Percentiles rank a stretch among this genome's conserved stretches.
phyloP scores from a whole-genome alignment of 306 rosid species.

The Trifolium repens region DNA sequence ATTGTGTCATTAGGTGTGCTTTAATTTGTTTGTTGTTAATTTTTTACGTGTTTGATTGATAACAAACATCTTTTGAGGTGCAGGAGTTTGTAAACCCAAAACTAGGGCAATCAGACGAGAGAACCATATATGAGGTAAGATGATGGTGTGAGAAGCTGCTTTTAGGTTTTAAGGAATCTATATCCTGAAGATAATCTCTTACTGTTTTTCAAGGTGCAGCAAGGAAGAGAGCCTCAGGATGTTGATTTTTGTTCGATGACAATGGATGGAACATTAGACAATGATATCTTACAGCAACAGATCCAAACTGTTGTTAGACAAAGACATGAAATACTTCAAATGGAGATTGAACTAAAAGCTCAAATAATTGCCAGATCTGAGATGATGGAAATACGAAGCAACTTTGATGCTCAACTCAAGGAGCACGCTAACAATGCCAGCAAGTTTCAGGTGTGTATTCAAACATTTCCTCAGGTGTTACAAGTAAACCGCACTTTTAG shows the following conservation, averaged over 20 bases:
- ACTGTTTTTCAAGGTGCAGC: constrained; percentile 89
- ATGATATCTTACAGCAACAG: constrained; percentile 73
- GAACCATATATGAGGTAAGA: constrained; percentile 95
- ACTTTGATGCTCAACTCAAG: constrained; percentile 81
- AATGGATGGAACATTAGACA: constrained; percentile 70
- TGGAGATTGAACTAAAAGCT: constrained; percentile 84
- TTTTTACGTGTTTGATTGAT: constrained; percentile 31
- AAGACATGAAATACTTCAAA: constrained; percentile 74
- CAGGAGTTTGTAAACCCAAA: constrained; percentile 76
- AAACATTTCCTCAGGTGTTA: constrained; percentile 20
- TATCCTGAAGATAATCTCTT: constrained; percentile 56
- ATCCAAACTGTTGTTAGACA: constrained; percentile 70
- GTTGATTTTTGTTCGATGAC: constrained; percentile 84
- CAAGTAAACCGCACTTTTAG: background rate
- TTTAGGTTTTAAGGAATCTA: constrained; percentile 41
- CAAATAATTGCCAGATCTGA: constrained; percentile 86
- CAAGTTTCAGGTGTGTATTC: constrained; percentile 73
- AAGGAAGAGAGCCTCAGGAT: constrained; percentile 90
- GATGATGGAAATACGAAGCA: constrained; percentile 70
- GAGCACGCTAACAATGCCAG: constrained; percentile 67
- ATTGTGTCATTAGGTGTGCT: background rate
- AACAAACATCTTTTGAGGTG: constrained; percentile 33
- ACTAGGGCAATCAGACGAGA: constrained; percentile 82
- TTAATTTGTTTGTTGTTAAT: background rate
- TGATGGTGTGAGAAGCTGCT: constrained; percentile 39